These are phyloP conservation scores for Fusarium mundagurra DNA, from an alignment of 2,329 filamentous ascomycete species.

Conservation along the genomic window DNA sequence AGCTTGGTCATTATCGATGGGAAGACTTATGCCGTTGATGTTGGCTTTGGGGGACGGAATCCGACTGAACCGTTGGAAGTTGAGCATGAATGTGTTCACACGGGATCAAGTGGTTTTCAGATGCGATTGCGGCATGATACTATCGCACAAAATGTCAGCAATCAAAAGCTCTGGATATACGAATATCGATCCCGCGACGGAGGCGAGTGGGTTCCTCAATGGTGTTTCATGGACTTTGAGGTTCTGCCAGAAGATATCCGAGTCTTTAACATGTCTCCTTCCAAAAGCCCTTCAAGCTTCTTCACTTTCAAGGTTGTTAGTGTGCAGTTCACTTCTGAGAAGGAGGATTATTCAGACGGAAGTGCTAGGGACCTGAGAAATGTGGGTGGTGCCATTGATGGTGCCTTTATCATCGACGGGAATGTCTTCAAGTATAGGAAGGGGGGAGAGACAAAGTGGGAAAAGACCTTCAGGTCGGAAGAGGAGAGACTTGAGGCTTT, in stretches of 20 bases:
- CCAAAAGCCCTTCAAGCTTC: conserved; percentile 21
- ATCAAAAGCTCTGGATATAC: conserved; percentile 20
- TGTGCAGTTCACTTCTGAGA: conserved; percentile 17
- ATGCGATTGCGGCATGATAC: conserved; percentile 1
- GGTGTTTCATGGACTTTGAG: conserved; percentile 22
- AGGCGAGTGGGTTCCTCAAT: conserved; percentile 17
- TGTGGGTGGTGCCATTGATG: not conserved
- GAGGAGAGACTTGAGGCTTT: not conserved
- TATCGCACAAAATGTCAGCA: conserved; percentile 6
- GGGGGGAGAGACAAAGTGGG: not conserved
- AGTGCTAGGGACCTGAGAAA: not conserved
- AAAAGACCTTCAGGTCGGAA: conserved; percentile 3
- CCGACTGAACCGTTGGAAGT: conserved; percentile 2
- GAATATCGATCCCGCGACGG: conserved; percentile 1
- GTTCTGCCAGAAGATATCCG: conserved; percentile 21
- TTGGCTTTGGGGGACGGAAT: conserved; percentile 14
- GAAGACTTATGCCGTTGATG: conserved; percentile 12
- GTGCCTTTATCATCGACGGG: conserved; percentile 16
- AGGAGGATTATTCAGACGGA: not conserved
- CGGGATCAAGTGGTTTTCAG: not conserved
- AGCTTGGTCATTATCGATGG: conserved; percentile 6
- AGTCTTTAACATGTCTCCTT: conserved; percentile 24
- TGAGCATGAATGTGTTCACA: not conserved
- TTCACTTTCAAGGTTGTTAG: conserved; percentile 23
- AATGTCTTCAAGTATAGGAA: conserved; percentile 1